These are phyloP conservation scores for Neolentinus lepideus DNA, from an alignment of 1,284 basidiomycete genomes.

Conservation along the genomic window DNA sequence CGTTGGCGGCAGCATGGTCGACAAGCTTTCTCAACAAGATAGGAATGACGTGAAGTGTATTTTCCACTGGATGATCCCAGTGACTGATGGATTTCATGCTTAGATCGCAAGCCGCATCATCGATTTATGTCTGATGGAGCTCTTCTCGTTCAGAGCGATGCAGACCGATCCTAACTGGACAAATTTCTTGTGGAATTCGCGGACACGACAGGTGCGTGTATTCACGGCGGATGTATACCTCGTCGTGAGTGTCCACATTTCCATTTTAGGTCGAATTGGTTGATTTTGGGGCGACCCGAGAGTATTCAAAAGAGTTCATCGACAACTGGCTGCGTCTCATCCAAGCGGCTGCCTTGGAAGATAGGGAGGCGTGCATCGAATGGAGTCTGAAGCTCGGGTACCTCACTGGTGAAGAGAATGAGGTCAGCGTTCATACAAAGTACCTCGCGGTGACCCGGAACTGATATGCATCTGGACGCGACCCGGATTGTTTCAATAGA, in stretches of 20 bases:
- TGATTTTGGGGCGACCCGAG: slow-evolving; percentile 93
- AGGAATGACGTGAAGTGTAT: slow-evolving; percentile 63
- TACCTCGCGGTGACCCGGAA: too few relatives aligned
- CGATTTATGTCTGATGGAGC: slow-evolving; percentile 83
- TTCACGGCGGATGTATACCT: neutral
- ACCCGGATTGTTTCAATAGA: slow-evolving; percentile 28
- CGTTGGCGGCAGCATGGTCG: slow-evolving; percentile 60
- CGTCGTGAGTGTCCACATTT: neutral
- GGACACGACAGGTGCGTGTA: slow-evolving; percentile 39
- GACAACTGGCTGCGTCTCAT: slow-evolving; percentile 83
- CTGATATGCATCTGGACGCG: neutral
- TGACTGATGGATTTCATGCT: neutral
- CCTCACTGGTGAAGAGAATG: slow-evolving; percentile 83
- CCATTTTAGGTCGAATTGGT: slow-evolving; percentile 72
- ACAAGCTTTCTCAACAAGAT: slow-evolving; percentile 50
- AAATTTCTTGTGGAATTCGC: slow-evolving; percentile 87
- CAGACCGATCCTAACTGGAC: slow-evolving; percentile 99
- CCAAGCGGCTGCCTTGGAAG: slow-evolving; percentile 67
- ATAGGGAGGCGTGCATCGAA: slow-evolving; percentile 62
- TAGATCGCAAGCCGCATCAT: slow-evolving; percentile 84
- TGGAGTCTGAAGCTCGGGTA: slow-evolving; percentile 84
- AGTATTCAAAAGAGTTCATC: slow-evolving; percentile 85
- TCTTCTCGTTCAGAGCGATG: slow-evolving; percentile 91
- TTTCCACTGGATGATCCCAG: neutral
- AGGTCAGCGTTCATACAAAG: too few relatives aligned